phyloP scores from a whole-genome alignment of 768 basidiomycete genomes.

The Serendipita vermifera region DNA sequence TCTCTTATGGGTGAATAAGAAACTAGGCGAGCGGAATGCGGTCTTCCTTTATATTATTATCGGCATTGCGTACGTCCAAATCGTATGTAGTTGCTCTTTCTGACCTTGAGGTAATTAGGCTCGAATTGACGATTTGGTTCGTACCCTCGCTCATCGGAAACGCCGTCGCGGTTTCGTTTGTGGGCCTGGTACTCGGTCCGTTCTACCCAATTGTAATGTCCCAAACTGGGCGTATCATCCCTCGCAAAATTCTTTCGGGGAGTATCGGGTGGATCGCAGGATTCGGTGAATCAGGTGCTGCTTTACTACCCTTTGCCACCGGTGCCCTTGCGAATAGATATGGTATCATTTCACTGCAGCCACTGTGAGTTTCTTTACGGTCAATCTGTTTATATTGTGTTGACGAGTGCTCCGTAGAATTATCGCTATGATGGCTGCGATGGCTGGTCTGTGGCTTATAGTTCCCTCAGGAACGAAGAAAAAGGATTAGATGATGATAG shows the following conservation, averaged over 20 bases:
- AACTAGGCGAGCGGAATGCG: constrained; percentile 14
- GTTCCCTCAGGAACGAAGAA: neutral
- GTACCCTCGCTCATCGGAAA: constrained; percentile 24
- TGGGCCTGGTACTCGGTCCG: constrained; percentile 29
- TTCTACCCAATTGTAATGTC: constrained; percentile 23
- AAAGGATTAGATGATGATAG: no score
- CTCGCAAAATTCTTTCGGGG: constrained; percentile 20
- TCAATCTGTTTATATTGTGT: no score
- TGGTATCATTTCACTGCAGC: constrained; percentile 15
- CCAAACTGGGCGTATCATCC: constrained; percentile 4
- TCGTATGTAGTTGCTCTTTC: no score
- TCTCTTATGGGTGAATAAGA: constrained; percentile 9
- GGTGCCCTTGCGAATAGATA: constrained; percentile 13
- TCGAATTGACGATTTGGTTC: constrained; percentile 28
- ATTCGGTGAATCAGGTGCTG: constrained; percentile 37
- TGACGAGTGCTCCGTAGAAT: neutral
- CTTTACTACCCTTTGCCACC: constrained; percentile 15
- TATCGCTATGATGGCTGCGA: constrained; percentile 5
- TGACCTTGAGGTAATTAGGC: constrained; percentile 9
- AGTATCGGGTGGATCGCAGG: constrained; percentile 51
- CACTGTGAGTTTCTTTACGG: constrained; percentile 17
- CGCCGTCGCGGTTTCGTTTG: constrained; percentile 26
- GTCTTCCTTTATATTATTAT: constrained; percentile 15
- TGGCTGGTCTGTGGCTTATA: constrained; percentile 5
- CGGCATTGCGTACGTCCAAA: constrained; percentile 16